Percentiles rank a stretch among this genome's conserved stretches.
Conservation (phyloP, 768 basidiomycete species). For the Krasilnikovozyma curviuscula region DNA sequence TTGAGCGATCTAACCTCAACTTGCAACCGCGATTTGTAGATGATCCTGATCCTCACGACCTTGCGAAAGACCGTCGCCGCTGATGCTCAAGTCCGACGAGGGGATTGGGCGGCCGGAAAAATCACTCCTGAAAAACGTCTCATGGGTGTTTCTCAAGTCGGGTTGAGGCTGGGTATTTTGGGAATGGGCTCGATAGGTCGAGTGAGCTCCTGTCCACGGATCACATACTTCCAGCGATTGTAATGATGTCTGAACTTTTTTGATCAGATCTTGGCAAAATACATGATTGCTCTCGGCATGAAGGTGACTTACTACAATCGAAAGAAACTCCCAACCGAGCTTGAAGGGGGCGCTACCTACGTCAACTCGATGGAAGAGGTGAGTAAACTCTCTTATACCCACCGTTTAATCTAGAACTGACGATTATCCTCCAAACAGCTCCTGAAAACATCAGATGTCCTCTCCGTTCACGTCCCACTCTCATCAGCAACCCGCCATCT, state of each 20-base stretch:
- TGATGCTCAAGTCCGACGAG: constrained; percentile 3
- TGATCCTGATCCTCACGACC: constrained; percentile 5
- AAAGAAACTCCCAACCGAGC: background rate
- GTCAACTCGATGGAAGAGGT: constrained; percentile 1
- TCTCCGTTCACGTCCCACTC: constrained; percentile 44
- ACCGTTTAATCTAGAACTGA: background rate
- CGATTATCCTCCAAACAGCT: constrained; percentile 25
- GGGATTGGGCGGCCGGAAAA: constrained; percentile 4
- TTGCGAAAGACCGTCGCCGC: constrained; percentile 2
- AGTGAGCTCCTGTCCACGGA: background rate
- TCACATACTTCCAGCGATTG: background rate
- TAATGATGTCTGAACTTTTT: too few relatives aligned
- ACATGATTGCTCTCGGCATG: constrained; percentile 7
- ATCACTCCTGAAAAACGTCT: background rate
- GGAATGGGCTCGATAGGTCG: constrained; percentile 6
- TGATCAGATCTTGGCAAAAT: background rate
- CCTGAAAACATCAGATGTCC: constrained; percentile 37
- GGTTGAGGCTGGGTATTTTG: too few relatives aligned
- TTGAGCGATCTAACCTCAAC: too few relatives aligned
- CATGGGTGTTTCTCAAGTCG: constrained; percentile 4
- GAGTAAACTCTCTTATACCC: background rate
- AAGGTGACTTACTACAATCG: constrained; percentile 5
- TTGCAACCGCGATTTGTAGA: background rate
- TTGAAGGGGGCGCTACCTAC: background rate
- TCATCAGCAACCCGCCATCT: constrained; percentile 35